Evolutionary conservation across 495 filamentous ascomycete genomes (phyloP), one percentile per base, ranked within the genome.

Genomic region (Penicillium daleae): DNA sequence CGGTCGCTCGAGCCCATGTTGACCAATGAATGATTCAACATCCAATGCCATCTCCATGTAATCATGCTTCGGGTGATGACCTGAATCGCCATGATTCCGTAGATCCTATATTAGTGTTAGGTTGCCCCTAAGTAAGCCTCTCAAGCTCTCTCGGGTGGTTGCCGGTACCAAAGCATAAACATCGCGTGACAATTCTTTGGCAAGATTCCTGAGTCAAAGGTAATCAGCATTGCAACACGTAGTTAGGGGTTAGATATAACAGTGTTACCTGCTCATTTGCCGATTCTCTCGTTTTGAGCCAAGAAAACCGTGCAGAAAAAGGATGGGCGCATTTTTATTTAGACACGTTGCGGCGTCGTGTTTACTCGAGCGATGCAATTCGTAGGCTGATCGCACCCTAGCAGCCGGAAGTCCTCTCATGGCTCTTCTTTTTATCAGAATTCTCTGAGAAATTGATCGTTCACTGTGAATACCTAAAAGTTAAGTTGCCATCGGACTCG

Each of bases 11-110:
- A 96, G 79, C 0, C 77, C 75, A 72, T 92, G 89, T 44, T 88
- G 68, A 3, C 78, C 59, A 55, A 96, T 87, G 71, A 96, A 96
- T 52, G 80, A 77, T 56, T 86, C 87, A 19, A 94, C 85, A 64
- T 96, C 92, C 60, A 86, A 85, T 12, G 92, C 90, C 84, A 96
- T 91, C 53, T 87, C 80, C 31, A 78, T 73, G 74, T 96, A 96
- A 78, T 90, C 84, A 69, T 96, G 92, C 3, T 71, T 75, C 9
- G 76, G 78, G 66, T 86, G 72, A 66, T 95, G 91, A 1, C 88
- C 86, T 15, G 89, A 92, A 31, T 93, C 90, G 60, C 92, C 92
- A 79, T 96, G 92, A 71, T 96, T 96, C 60, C 92, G 83, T 17
- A 96, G 82, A 74, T 96, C 92, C 90, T 92, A 33, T 40, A 22